Conservation (phyloP, 1,284 basidiomycete genomes). For the Laetiporus sulphureus region DNA sequence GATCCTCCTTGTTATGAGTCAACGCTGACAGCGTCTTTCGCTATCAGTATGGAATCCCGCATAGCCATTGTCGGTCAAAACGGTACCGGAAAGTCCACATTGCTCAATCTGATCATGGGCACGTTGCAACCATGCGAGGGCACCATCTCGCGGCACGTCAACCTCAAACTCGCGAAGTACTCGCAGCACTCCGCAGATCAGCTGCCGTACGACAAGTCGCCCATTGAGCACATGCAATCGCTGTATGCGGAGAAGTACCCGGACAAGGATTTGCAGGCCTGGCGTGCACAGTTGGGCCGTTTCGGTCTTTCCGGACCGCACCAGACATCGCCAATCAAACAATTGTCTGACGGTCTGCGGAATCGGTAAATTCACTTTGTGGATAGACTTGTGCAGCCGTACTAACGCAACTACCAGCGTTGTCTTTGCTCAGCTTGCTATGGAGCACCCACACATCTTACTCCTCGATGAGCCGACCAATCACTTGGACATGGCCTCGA, state of each 20-base stretch:
- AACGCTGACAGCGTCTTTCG: neutral
- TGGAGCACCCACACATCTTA: conserved; percentile 91
- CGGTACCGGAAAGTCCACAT: conserved; percentile 96
- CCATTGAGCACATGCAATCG: conserved; percentile 92
- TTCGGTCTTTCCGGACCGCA: conserved; percentile 94
- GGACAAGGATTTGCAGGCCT: conserved; percentile 91
- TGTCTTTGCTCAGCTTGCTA: conserved; percentile 87
- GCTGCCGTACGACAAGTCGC: conserved; percentile 88
- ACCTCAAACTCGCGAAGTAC: conserved; percentile 94
- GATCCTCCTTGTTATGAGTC: neutral
- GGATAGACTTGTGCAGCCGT: neutral
- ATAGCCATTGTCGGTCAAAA: conserved; percentile 98
- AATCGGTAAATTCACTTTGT: conserved; percentile 62
- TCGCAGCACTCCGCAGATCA: conserved; percentile 99
- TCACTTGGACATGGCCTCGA: conserved; percentile 93
- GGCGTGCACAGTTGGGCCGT: conserved; percentile 90
- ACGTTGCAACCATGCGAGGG: conserved; percentile 79
- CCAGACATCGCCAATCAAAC: conserved; percentile 90
- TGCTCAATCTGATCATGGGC: conserved; percentile 92
- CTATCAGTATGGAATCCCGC: conserved; percentile 83
- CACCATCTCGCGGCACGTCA: conserved; percentile 82
- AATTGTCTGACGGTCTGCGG: conserved; percentile 92
- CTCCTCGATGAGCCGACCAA: conserved; percentile 88
- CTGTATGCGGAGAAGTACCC: conserved; percentile 84
- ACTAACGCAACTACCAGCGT: conserved; percentile 42